Conservation (phyloP, 257 asterid species). For the Gentiana macrophylla region DNA sequence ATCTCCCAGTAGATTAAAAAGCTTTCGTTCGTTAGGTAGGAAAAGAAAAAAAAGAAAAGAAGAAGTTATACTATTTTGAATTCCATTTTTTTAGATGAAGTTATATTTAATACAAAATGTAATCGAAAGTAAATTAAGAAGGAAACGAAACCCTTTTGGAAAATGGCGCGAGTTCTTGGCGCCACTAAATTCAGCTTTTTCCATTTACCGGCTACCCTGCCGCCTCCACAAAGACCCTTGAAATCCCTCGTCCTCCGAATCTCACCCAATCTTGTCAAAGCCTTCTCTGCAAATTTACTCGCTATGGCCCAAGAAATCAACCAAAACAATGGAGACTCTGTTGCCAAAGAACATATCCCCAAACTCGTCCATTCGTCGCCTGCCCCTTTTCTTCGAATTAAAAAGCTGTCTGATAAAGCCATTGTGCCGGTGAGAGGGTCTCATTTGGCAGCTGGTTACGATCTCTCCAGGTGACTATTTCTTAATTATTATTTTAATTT, state of each 20-base stretch:
- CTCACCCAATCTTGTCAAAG: background rate
- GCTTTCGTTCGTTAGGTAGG: no score
- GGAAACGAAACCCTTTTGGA: no score
- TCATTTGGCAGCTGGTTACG: slow-evolving; percentile 31
- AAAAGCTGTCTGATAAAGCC: slow-evolving; percentile 33
- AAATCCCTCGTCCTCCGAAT: background rate
- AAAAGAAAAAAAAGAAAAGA: no score
- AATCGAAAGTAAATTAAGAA: no score
- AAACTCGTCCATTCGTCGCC: background rate
- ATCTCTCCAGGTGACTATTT: slow-evolving; percentile 26
- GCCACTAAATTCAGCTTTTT: slow-evolving; percentile 11
- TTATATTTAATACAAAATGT: no score
- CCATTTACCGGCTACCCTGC: background rate
- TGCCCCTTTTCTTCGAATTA: slow-evolving; percentile 22
- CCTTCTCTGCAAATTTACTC: background rate
- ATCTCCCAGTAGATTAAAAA: no score
- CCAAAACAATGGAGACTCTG: slow-evolving; percentile 6
- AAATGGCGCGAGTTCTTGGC: slow-evolving; percentile 44
- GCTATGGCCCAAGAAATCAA: slow-evolving; percentile 15
- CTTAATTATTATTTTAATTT: background rate
- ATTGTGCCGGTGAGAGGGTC: slow-evolving; percentile 31
- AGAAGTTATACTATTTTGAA: no score
- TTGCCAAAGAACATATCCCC: no score
- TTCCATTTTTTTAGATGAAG: no score
- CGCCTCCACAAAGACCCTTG: slow-evolving; percentile 1